A percentile compares a stretch with the other conserved stretches of the same genome.
phyloP scores from a whole-genome alignment of 495 filamentous ascomycete genomes.

The Corynascus novoguineensis region DNA sequence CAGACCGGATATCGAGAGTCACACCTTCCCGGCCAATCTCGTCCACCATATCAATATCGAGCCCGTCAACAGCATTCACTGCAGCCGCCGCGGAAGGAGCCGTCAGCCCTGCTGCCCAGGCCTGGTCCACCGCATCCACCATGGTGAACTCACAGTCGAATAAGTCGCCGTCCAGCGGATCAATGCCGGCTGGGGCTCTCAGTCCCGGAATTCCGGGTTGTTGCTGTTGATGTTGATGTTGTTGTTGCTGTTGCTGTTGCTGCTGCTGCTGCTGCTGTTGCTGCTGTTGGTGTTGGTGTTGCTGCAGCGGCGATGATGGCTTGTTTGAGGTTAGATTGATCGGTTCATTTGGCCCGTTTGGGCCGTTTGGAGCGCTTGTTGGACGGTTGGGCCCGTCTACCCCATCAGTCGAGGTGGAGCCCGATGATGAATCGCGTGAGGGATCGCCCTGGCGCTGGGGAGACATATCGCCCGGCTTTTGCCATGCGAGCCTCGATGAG shows the following conservation, averaged over 20 bases:
- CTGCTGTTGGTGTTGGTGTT: not conserved
- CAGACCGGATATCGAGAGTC: not conserved
- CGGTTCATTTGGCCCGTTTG: too few species aligned
- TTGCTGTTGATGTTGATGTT: not conserved
- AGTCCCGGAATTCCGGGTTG: not conserved
- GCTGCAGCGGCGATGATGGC: not conserved
- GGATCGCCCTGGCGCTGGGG: not conserved
- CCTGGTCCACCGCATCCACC: not conserved
- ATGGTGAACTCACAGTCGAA: conserved; percentile 1
- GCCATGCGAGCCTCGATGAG: not conserved
- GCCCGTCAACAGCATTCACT: not conserved
- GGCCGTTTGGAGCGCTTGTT: too few species aligned
- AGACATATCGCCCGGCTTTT: not conserved
- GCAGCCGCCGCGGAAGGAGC: not conserved
- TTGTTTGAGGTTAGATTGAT: too few species aligned
- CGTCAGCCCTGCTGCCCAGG: not conserved
- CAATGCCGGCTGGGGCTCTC: not conserved
- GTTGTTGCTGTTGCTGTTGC: not conserved
- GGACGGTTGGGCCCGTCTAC: not conserved
- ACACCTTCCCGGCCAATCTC: not conserved
- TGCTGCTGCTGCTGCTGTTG: not conserved
- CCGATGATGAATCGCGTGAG: not conserved
- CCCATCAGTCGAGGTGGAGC: not conserved
- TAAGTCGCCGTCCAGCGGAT: not conserved
- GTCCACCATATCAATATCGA: not conserved